Evolutionary conservation across 2,329 filamentous ascomycete species (phyloP), one percentile per base, ranked within the genome.

Genomic region (Remersonia thermophila): DNA sequence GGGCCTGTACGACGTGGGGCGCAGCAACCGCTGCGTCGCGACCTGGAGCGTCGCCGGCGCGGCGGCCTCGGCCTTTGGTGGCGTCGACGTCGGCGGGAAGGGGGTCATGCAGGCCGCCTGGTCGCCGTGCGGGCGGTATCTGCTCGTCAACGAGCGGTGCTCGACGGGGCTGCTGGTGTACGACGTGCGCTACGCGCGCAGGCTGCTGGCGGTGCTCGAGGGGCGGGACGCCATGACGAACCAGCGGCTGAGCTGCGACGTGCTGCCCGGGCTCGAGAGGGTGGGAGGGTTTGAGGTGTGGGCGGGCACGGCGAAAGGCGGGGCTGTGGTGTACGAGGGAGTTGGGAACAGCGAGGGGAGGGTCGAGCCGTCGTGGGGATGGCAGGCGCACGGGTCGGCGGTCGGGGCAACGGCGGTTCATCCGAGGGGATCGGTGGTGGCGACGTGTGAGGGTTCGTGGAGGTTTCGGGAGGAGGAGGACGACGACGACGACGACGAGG

Each of bases 81-180:
- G 65, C 42, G 45, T 45, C 0, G 49, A 54, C 3, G 60, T 76
- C 43, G 66, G 67, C 9, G 77, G 81, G 23, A 67, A 71, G 42
- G 82, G 80, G 36, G 73, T 80, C 15, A 57, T 66, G 10, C 73
- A 80, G 54, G 65, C 68, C 1, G 45, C 63, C 4, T 80, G 76
- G 76, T 78, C 73, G 43, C 66, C 67, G 0, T 79, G 74, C 43
- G 76, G 74, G 6, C 61, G 71, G 27, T 80, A 80, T 49, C 59
- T 80, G 14, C 56, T 73, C n/a, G 59, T 79, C 32, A 73, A 71
- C 46, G 76, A 80, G 58, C 65, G 76, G 4, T 65, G 66, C 44
- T 64, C 72, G 0, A 52, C 49, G 5, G 69, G 71, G 3, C 49
- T 78, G 27, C 55, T 78, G 17, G 66, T 80, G 3, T 80, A 78